Evolutionary conservation across 2,329 filamentous ascomycete genomes (phyloP).

Genomic region (Teratosphaeria pseudoeucalypti): DNA sequence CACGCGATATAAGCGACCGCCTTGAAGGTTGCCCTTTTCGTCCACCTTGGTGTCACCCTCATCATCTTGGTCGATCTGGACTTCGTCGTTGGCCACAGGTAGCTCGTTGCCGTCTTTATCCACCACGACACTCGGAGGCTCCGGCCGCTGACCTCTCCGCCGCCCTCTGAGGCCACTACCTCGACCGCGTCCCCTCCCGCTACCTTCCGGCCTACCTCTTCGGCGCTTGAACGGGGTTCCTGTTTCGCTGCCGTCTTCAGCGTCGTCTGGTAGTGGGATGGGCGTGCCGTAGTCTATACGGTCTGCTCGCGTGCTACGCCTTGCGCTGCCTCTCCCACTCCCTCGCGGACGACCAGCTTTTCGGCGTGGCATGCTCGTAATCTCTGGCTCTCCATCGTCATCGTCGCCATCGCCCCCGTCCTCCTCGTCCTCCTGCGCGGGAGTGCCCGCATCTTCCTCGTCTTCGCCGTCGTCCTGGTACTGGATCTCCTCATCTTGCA

Average conservation of each 20-base stretch:
- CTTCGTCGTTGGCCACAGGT: conserved; percentile 85
- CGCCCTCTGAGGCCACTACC: conserved; percentile 62
- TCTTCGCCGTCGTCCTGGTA: conserved; percentile 8
- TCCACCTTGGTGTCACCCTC: conserved; percentile 92
- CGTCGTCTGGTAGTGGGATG: conserved; percentile 28
- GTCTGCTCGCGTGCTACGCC: conserved; percentile 33
- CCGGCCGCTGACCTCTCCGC: conserved; percentile 55
- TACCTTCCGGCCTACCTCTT: conserved; percentile 36
- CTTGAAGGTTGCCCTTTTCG: conserved; percentile 71
- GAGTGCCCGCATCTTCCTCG: conserved; percentile 14
- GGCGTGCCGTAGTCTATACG: conserved; percentile 66
- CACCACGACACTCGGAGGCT: conserved; percentile 72
- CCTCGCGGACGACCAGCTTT: conserved; percentile 19
- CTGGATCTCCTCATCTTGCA: conserved; percentile 9
- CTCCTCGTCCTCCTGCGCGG: conserved; percentile 14
- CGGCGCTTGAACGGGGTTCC: conserved; percentile 41
- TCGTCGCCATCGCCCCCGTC: conserved; percentile 13
- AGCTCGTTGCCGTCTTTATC: conserved; percentile 91
- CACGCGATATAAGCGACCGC: conserved; percentile 83
- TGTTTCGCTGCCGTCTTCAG: conserved; percentile 35
- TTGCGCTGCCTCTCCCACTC: conserved; percentile 27
- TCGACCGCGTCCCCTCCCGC: conserved; percentile 25
- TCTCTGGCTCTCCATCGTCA: conserved; percentile 16
- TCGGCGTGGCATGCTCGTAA: conserved; percentile 30
- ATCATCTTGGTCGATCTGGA: conserved; percentile 72